Conservation (phyloP, 371 early-diverging fungal species). For the Mortierella sp. region DNA sequence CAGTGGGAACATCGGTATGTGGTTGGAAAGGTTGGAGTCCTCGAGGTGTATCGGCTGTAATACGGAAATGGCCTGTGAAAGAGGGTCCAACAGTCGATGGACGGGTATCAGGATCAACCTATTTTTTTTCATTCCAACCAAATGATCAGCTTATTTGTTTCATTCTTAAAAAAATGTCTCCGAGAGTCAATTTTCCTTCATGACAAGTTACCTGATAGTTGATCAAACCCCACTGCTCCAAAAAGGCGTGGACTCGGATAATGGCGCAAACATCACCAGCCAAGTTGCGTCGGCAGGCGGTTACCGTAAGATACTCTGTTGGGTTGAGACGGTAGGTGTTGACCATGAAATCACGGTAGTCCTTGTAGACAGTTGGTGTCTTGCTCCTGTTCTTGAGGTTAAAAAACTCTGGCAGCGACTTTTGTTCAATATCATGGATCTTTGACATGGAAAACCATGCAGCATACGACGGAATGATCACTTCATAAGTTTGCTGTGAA, state of each 20-base stretch:
- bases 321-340: conserved; percentile 96
- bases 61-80: conserved; percentile 95
- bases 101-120: conserved; percentile 91
- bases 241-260: conserved; percentile 96
- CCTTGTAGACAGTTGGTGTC: conserved; percentile 91
- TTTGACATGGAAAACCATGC: conserved; percentile 92
- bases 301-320: conserved; percentile 94
- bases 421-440: conserved; percentile 93
- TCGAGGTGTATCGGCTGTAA: conserved; percentile 96
- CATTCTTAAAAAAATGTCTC: no score
- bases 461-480: conserved; percentile 86
- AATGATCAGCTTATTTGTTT: no score
- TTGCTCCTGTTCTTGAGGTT: conserved; percentile 90
- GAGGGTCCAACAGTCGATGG: conserved; percentile 93
- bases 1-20: conserved; percentile 50
- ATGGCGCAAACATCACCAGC: conserved; percentile 98
- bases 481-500: conserved; percentile 77
- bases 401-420: conserved; percentile 96
- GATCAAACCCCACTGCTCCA: conserved; percentile 99
- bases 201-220: conserved; percentile 88
- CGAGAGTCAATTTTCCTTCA: no score
- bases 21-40: conserved; percentile 91
- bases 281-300: conserved; percentile 94
- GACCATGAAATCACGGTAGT: conserved; percentile 98
- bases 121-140: conserved; percentile 34